Evolutionary conservation across 23 red algal species (phyloP).

Genomic region (Agarophyton chilense): DNA sequence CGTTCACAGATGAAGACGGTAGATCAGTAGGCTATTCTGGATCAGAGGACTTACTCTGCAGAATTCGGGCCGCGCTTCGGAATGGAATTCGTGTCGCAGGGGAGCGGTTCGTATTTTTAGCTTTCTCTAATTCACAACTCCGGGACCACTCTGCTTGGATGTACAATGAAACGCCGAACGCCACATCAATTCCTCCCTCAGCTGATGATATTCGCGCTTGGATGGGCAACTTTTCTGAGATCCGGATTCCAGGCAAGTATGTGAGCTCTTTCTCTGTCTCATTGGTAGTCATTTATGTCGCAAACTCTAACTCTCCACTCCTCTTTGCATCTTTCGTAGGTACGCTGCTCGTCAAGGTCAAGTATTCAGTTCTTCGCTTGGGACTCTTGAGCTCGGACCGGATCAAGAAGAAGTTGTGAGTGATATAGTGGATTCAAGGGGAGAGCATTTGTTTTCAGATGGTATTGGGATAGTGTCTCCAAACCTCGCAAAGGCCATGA

Average conservation of each 20-base stretch:
- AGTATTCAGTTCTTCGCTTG: slow-evolving; percentile 44
- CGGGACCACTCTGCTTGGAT: slow-evolving; percentile 39
- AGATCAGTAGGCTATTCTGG: background rate
- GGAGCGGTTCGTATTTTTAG: slow-evolving; percentile 32
- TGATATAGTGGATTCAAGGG: slow-evolving; percentile 1
- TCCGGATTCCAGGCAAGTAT: slow-evolving; percentile 39
- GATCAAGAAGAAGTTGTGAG: slow-evolving; percentile 2
- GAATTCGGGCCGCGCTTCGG: background rate
- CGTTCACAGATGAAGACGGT: slow-evolving; percentile 38
- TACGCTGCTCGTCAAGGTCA: slow-evolving; percentile 36
- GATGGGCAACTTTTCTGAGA: slow-evolving; percentile 39
- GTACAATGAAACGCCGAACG: slow-evolving; percentile 41
- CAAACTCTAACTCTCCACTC: background rate
- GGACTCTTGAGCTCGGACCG: background rate
- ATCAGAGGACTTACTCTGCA: slow-evolving; percentile 17
- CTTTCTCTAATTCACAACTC: slow-evolving; percentile 52
- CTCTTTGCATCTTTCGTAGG: background rate
- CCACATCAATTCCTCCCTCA: background rate
- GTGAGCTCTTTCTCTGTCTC: background rate
- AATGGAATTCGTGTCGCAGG: slow-evolving; percentile 33
- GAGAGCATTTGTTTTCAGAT: slow-evolving; percentile 37
- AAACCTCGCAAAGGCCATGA: background rate
- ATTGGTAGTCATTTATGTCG: background rate
- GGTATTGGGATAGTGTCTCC: slow-evolving; percentile 11
- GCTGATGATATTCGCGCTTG: slow-evolving; percentile 34